Evolutionary conservation across 2,329 filamentous ascomycete genomes (phyloP), one percentile per base, ranked within the genome.

Genomic region (Beauveria asiatica): DNA sequence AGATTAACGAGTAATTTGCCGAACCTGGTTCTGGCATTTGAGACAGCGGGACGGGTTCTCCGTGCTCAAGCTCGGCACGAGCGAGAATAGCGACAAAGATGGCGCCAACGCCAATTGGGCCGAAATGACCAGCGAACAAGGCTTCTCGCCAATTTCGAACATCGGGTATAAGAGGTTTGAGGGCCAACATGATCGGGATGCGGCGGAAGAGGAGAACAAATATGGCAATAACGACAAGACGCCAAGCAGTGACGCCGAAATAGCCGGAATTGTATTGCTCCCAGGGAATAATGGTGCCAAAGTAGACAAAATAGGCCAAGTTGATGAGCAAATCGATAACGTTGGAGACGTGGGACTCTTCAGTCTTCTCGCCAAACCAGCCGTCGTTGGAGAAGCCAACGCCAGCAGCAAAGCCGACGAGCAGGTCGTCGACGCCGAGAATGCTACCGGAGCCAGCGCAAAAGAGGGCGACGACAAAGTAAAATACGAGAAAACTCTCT

Each of bases 301-400:
- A 89, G 72, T 94, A 99, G 67, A 99, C 94, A 73, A 99, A 99
- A 74, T 97, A 99, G 3, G 93, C 84, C 85, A 99, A 83, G 74
- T 99, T 99, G 77, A 99, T 86, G 63, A 99, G 79, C 72, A 99
- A 75, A 79, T 99, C 94, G 70, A 99, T 99, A 71, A 99, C 94
- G 84, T 99, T 97, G 73, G 93, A 97, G 10, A 99, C 94, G 72
- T 97, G 94, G 0, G 94, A 93, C 74, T 99, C 94, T 71, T 99
- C 94, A 0, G 94, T 99, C 80, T 97, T 97, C 70, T 97, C 90
- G 17, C 90, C 89, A 69, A 99, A 99, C 94, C 94, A 99, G 65
- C 94, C 94, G 70, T 99, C 94, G 73, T 99, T 99, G 67, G 92
- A 97, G 78, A 99, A 99, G 59, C 94, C 94, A n/a, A 99, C 94